Evolutionary conservation across 1,284 basidiomycete genomes (phyloP).

Genomic region (Ustilago bromivora): DNA sequence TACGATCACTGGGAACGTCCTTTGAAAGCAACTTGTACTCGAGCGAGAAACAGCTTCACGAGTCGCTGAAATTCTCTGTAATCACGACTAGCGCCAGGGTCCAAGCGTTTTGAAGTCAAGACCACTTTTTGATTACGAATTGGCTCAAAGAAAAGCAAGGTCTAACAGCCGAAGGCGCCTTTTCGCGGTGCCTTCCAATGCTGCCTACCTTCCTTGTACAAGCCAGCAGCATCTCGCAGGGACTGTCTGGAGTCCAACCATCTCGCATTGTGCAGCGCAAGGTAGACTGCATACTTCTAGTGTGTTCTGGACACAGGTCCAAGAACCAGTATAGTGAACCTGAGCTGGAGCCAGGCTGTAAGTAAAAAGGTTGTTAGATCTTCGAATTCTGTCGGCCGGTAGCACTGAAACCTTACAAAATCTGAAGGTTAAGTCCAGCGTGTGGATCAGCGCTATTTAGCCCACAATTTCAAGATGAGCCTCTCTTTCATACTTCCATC

Average conservation of each 20-base stretch:
- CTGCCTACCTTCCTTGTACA: too few species aligned
- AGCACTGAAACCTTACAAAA: not conserved
- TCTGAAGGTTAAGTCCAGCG: not conserved
- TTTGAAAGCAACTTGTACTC: slow-evolving; percentile 5
- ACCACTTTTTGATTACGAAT: too few species aligned
- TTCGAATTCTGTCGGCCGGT: not conserved
- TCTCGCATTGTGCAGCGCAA: too few species aligned
- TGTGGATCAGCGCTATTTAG: not conserved
- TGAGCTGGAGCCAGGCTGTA: too few species aligned
- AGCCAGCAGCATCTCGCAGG: too few species aligned
- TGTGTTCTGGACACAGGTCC: too few species aligned
- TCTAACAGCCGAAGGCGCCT: not conserved
- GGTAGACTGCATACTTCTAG: too few species aligned
- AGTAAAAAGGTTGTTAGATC: not conserved
- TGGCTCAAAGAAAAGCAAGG: not conserved
- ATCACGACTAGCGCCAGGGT: not conserved
- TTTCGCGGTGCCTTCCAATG: too few species aligned
- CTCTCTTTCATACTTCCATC: not conserved
- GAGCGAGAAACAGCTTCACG: not conserved
- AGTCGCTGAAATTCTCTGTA: not conserved
- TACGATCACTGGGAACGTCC: slow-evolving; percentile 10
- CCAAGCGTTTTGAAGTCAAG: not conserved
- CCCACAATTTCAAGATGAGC: not conserved
- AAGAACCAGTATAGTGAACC: too few species aligned
- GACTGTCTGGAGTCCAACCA: too few species aligned